These are phyloP conservation scores for Botryococcus braunii DNA, from an alignment of 163 green algal genomes.

Conservation along the genomic window DNA sequence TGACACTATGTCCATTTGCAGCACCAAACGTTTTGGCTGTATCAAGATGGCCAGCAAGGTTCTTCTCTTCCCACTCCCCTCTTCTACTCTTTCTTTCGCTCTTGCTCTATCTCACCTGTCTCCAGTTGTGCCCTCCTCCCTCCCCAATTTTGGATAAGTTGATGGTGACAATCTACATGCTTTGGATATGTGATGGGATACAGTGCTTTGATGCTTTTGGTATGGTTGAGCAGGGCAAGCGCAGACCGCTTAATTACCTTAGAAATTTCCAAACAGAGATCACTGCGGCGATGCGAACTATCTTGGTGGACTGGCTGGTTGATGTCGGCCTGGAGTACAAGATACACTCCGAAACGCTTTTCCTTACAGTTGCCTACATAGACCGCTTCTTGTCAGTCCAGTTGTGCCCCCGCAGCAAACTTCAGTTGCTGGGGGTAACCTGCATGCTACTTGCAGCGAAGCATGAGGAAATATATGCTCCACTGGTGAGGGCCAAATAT, in stretches of 20 bases:
- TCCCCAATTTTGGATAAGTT: too few relatives aligned
- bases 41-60: too few relatives aligned
- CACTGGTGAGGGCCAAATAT: constrained; percentile 29
- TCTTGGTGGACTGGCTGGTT: constrained; percentile 97
- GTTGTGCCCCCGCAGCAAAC: constrained; percentile 34
- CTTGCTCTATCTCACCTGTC: neutral
- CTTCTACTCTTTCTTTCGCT: neutral
- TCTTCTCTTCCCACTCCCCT: too few relatives aligned
- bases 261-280: constrained; percentile 75
- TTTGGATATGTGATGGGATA: neutral
- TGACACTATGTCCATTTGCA: too few relatives aligned
- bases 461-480: constrained; percentile 91
- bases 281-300: constrained; percentile 83
- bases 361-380: constrained; percentile 83
- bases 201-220: neutral
- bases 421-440: constrained; percentile 80
- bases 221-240: constrained; percentile 17
- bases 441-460: constrained; percentile 75
- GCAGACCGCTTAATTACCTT: constrained; percentile 56
- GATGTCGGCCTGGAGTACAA: constrained; percentile 90
- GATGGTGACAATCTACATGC: too few relatives aligned
- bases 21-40: too few relatives aligned
- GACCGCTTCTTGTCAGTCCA: constrained; percentile 76
- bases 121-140: too few relatives aligned
- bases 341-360: constrained; percentile 87